Percentiles rank a stretch among this genome's conserved stretches.
Evolutionary conservation across 2,329 filamentous ascomycete species (phyloP).

Genomic region (Colletotrichum paranaense): DNA sequence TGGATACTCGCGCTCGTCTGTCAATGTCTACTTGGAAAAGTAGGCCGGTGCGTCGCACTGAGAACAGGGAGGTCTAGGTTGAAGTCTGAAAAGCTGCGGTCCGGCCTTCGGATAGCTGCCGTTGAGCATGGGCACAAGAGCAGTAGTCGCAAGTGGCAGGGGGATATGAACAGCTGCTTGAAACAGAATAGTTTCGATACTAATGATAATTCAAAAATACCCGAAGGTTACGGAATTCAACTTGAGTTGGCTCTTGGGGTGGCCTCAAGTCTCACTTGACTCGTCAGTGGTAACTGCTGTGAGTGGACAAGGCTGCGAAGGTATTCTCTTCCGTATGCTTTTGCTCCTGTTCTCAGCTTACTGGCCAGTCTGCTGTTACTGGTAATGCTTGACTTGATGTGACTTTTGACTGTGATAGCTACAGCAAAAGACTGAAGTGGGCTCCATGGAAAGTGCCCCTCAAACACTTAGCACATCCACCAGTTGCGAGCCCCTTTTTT

Average conservation of each 20-base stretch:
- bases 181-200: background rate
- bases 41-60: background rate
- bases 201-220: background rate
- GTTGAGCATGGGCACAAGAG: background rate
- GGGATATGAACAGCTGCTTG: background rate
- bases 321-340: background rate
- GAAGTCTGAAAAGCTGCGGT: background rate
- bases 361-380: too few relatives aligned
- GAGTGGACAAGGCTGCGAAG: background rate
- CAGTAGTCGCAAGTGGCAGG: background rate
- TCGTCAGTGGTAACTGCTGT: background rate
- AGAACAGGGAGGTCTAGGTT: background rate
- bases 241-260: background rate
- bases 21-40: slow-evolving; percentile 18
- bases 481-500: background rate
- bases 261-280: background rate
- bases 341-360: background rate
- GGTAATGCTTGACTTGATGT: background rate
- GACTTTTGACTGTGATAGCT: background rate
- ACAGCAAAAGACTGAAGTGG: background rate
- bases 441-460: background rate
- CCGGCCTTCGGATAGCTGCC: background rate
- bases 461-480: background rate
- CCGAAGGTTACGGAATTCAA: background rate
- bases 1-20: slow-evolving; percentile 25